Conservation (phyloP, 2,329 filamentous ascomycete species). For the Pseudovirgaria hyperparasitica region DNA sequence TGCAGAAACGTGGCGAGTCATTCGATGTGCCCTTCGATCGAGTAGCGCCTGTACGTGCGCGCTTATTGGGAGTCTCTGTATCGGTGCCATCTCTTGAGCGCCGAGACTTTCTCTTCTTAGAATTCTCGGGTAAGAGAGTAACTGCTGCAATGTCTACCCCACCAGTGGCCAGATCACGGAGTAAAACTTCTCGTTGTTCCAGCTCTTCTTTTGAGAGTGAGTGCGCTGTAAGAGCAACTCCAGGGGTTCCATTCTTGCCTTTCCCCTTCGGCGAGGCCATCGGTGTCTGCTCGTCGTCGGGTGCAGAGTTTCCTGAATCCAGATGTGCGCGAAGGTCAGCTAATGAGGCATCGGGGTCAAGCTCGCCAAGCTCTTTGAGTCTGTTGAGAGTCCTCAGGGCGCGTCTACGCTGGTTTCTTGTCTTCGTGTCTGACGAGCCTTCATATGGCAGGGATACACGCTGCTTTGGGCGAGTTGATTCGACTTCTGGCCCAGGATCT, state of each 20-base stretch:
- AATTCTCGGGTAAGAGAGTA: no score
- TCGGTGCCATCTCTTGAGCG: constrained; percentile 19
- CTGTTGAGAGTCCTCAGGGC: constrained; percentile 35
- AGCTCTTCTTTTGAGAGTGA: no score
- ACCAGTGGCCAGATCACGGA: no score
- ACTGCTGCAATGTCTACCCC: no score
- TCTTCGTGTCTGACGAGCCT: constrained; percentile 39
- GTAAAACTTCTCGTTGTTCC: no score
- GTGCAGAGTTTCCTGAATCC: no score
- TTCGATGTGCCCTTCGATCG: constrained; percentile 58
- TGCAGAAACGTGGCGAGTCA: constrained; percentile 56
- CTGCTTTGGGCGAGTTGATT: constrained; percentile 6
- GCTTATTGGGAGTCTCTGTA: constrained; percentile 7
- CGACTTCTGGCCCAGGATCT: constrained; percentile 12
- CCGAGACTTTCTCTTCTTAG: constrained; percentile 8
- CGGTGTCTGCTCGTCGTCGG: no score
- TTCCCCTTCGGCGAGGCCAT: no score
- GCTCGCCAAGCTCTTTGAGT: constrained; percentile 40
- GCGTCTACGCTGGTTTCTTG: constrained; percentile 43
- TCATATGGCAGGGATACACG: constrained; percentile 29
- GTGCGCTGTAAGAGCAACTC: no score
- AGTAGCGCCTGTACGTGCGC: constrained; percentile 40
- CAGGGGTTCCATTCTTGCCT: no score
- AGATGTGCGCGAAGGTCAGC: constrained; percentile 26
- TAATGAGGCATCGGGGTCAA: constrained; percentile 39